These are phyloP conservation scores for Adansonia grandidieri DNA, from an alignment of 441 rosid genomes.

Conservation along the genomic window DNA sequence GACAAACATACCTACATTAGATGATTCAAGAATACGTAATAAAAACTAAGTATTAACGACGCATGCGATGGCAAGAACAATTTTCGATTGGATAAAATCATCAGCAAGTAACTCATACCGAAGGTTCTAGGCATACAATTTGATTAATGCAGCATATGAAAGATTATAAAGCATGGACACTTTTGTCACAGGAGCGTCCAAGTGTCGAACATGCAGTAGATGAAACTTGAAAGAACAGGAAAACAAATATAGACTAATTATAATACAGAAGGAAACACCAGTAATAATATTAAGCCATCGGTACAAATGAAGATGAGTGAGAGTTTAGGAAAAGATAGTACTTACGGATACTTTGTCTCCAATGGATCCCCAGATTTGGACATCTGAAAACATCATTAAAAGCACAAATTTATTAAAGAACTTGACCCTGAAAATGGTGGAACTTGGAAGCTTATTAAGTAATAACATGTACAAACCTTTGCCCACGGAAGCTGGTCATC, in stretches of 20 bases:
- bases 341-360: constrained; percentile 94
- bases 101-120: constrained; percentile 1
- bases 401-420: constrained; percentile 12
- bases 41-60: not conserved
- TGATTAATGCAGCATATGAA: constrained; percentile 10
- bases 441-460: not conserved
- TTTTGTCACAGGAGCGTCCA: too few relatives aligned
- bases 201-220: not conserved
- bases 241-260: not conserved
- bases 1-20: constrained; percentile 82
- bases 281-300: constrained; percentile 20
- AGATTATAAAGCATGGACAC: too few relatives aligned
- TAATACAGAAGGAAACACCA: not conserved
- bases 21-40: constrained; percentile 16
- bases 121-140: constrained; percentile 20
- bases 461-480: constrained; percentile 52
- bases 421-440: constrained; percentile 16
- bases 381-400: constrained; percentile 53
- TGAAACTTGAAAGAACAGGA: constrained; percentile 9
- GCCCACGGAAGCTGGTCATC: constrained; percentile 99
- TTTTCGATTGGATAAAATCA: not conserved
- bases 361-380: constrained; percentile 73
- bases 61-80: not conserved
- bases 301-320: constrained; percentile 20
- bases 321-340: constrained; percentile 23